Base-by-base conservation (phyloP, 1,284 basidiomycete genomes). In the Rhodotorula sp. region DNA sequence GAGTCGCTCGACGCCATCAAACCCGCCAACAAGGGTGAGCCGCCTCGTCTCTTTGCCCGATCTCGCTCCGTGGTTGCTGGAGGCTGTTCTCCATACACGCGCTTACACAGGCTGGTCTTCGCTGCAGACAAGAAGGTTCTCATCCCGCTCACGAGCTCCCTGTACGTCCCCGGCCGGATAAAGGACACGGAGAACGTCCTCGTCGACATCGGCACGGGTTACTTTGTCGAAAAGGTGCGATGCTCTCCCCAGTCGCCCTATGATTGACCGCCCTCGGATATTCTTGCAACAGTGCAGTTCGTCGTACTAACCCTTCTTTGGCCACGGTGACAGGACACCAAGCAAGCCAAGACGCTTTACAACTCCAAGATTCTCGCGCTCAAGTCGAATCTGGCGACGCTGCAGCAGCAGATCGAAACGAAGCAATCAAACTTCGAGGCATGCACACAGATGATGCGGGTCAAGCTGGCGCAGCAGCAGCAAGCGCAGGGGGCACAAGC, bases 161-260 rank as follows among this genome's bases (percentile, higher is more conserved):
- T 99, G 5, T 98, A 98, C 80, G 91, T 98, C 21, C 93, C 95
- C 2, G 96, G 95, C 46, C 93, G 90, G 82, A 85, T 98, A 49
- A 85, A 85, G 39, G 91, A 97, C 80, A 82, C 87, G 3, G 90
- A 93, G 62, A 87, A 92, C 76, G 94, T 99, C 62, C 90, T 98
- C 70, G 89, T 99, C 26, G 96, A 99, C 80, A 87, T 99, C 47
- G 96, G 96, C 3, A 98, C 96, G 0, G 96, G 96, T 0, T 99
- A 97, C 83, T 98, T 91, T 79, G 90, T 99, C 26, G 90, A 92
- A 82, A 98, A 97, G 87, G 94, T 93, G 67, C 51, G 74, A 29
- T 23, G 58, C 52, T 43, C 16, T 20, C 7, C n/a, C 39, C 57
- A 31, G 47, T 52, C 34, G 21, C 31, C 43, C 46, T 34, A 29